phyloP scores from a whole-genome alignment of 805 yeast genomes.

The Lipomyces sp. region DNA sequence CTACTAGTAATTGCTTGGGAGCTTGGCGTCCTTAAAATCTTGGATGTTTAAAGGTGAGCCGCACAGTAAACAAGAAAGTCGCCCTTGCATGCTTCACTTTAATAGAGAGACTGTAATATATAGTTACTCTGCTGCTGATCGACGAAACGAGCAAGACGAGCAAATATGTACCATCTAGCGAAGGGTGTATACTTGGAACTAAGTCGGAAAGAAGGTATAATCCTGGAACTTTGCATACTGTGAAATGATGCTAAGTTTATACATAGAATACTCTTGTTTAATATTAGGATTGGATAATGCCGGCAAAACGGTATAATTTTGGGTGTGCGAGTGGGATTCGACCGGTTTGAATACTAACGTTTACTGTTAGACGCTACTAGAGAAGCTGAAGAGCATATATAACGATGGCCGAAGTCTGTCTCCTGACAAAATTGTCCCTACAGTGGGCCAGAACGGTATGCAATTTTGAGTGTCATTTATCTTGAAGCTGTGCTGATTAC shows the following conservation, averaged over 20 bases:
- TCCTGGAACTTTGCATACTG: background rate
- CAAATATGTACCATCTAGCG: conserved; percentile 67
- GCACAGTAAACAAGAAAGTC: background rate
- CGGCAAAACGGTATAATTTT: conserved; percentile 68
- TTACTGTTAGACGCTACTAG: conserved; percentile 57
- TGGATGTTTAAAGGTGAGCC: background rate
- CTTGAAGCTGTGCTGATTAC: background rate
- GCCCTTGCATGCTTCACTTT: no score
- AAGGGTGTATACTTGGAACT: conserved; percentile 63
- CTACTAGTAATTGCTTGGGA: no score
- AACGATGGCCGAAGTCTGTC: conserved; percentile 39
- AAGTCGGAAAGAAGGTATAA: conserved; percentile 59
- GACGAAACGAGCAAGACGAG: background rate
- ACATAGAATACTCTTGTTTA: conserved; percentile 68
- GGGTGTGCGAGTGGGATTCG: background rate
- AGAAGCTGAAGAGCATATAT: conserved; percentile 63
- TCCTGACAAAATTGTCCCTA: conserved; percentile 73
- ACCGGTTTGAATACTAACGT: background rate
- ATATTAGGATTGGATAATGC: conserved; percentile 94
- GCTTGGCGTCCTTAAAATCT: background rate
- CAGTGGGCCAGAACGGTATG: conserved; percentile 86
- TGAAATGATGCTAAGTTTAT: background rate
- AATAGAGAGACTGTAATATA: background rate
- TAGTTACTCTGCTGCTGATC: background rate
- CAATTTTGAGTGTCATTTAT: background rate